A percentile compares a stretch with the other conserved stretches of the same genome.
These are phyloP conservation scores for Pseudocercospora ulei DNA, from an alignment of 2,329 filamentous ascomycete genomes.

Conservation along the genomic window DNA sequence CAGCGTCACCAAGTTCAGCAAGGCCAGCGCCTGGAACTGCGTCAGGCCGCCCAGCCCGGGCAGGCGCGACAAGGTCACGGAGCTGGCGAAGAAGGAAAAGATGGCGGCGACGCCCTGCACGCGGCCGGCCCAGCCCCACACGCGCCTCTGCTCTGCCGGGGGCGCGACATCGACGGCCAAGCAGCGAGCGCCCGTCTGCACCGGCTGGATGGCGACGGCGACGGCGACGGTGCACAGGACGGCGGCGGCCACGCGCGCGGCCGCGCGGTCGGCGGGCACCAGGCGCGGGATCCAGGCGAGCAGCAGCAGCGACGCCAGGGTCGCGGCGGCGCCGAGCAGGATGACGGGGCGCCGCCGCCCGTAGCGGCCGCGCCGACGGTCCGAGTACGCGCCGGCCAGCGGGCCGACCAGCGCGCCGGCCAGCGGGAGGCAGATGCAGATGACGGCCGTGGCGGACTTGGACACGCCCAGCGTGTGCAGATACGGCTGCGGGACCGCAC, in stretches of 20 bases:
- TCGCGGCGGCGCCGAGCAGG: conserved; percentile 13
- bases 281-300: conserved; percentile 18
- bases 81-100: conserved; percentile 20
- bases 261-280: neutral
- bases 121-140: conserved; percentile 14
- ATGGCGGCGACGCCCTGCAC: conserved; percentile 19
- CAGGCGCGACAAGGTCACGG: conserved; percentile 13
- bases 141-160: conserved; percentile 15
- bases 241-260: conserved; percentile 4
- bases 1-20: conserved; percentile 19
- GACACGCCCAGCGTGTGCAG: conserved; percentile 20
- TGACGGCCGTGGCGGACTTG: conserved; percentile 19
- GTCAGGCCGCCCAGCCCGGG: conserved; percentile 15
- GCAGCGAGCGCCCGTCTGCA: conserved; percentile 18
- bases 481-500: conserved; percentile 21
- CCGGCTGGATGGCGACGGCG: conserved; percentile 16
- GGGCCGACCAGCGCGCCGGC: conserved; percentile 21
- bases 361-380: conserved; percentile 14
- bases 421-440: conserved; percentile 21
- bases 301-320: conserved; percentile 10
- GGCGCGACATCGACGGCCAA: conserved; percentile 19
- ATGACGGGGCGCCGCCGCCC: conserved; percentile 21
- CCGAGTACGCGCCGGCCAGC: conserved; percentile 11
- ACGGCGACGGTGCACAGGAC: conserved; percentile 16
- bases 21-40: conserved; percentile 19